Evolutionary conservation across 352 stramenopile genomes (phyloP).

Genomic region (Globisporangium paddicum): DNA sequence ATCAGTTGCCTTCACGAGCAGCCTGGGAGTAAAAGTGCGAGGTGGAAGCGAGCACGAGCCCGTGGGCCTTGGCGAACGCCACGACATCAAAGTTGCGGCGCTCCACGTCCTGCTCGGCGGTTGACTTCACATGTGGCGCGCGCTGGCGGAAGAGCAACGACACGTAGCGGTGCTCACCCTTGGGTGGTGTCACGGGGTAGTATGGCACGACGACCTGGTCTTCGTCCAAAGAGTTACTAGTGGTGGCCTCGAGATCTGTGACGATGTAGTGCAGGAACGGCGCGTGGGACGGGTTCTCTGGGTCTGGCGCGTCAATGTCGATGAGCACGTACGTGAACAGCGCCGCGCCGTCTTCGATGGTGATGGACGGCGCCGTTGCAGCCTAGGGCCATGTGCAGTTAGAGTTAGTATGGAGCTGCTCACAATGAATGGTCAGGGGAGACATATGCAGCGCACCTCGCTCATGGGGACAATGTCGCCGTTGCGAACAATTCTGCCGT

Average conservation of each 20-base stretch:
- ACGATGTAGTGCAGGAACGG: slow-evolving; percentile 74
- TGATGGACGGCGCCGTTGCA: slow-evolving; percentile 22
- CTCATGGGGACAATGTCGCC: slow-evolving; percentile 32
- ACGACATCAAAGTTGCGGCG: slow-evolving; percentile 48
- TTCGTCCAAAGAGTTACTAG: background rate
- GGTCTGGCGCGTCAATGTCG: slow-evolving; percentile 65
- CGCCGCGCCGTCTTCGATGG: slow-evolving; percentile 18
- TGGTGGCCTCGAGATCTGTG: slow-evolving; percentile 16
- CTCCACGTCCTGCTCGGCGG: slow-evolving; percentile 10
- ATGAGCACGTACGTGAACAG: slow-evolving; percentile 62
- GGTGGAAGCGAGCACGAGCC: slow-evolving; percentile 24
- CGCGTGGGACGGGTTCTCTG: slow-evolving; percentile 40
- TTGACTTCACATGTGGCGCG: slow-evolving; percentile 1
- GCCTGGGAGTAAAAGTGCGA: slow-evolving; percentile 43
- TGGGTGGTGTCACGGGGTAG: slow-evolving; percentile 48
- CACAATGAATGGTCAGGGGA: background rate
- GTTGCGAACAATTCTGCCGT: slow-evolving; percentile 12
- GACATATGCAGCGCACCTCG: slow-evolving; percentile 15
- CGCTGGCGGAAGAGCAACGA: slow-evolving; percentile 44
- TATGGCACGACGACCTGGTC: slow-evolving; percentile 40
- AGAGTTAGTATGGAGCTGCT: background rate
- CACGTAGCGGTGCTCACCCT: slow-evolving; percentile 54
- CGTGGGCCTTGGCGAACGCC: slow-evolving; percentile 27
- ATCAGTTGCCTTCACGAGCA: too few relatives aligned
- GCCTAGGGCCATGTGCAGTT: background rate